Base-by-base conservation (phyloP, 257 asterid species). In the Apocynum venetum region DNA sequence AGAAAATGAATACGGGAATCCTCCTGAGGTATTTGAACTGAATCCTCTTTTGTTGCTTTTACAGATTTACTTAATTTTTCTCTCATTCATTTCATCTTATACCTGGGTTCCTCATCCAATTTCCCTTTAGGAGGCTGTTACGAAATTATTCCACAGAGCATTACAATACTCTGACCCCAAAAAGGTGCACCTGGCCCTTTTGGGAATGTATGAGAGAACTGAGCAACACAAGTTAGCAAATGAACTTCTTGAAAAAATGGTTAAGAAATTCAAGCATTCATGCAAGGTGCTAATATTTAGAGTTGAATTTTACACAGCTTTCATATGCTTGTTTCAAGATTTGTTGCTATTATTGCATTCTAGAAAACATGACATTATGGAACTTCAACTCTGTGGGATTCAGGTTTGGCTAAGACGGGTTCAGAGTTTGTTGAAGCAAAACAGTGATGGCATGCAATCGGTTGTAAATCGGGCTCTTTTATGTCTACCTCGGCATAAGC, bases 151-250 rank as follows among this genome's bases (percentile, higher is more conserved):
- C 83, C 91, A 89, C 48, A 88, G 96, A 85, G 97, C 98, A 63
- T 80, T 93, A 88, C 97, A 89, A 87, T 87, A 85, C 75, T 91
- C 89, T 87, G 99, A 96, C 87, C 89, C 97, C 63, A 96, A 96
- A 83, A 89, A 85, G 89, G 87, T 93, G 84, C 91, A 93, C 85
- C 86, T 93, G 67, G 94, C 92, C 40, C 92, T 96, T 53, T 83
- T 93, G 78, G 97, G 91, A 38, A 84, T 88, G 93, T 91, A 90
- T 66, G 98, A 96, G 79, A 88, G 92, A 82, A 89, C 93, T 1
- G 92, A 91, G 78, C 98, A 93, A 66, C 84, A 80, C 75, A 83
- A 89, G 72, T 83, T 90, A 75, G 87, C 91, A 59, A 89, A 86
- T 79, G 97, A 89, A 61, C 94, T 93, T 81, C 92, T 96, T 31